Base-by-base conservation (phyloP, 148 eudicot species). In the Camellia granthamiana region DNA sequence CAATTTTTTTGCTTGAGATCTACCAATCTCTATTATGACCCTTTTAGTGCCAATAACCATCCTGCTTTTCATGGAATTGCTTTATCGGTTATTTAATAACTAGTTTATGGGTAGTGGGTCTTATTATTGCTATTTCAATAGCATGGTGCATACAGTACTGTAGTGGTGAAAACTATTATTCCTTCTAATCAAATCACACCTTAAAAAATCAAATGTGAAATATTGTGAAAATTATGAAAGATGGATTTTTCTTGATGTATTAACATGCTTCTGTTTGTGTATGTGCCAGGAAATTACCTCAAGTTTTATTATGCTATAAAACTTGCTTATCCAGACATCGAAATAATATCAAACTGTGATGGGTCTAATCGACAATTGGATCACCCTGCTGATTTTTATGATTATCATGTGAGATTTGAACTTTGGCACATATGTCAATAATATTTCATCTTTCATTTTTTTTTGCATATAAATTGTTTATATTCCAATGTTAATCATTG, bases 331-430 rank as follows among this genome's bases (percentile, higher is more conserved):
- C 98, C 97, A 62, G 97, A 95, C 83, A 93, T 93, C 80, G 86
- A 90, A 83, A 76, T 87, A 21, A 95, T 95, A 77, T 87, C 98
- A 10, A 95, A 93, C 80, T 93, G 98, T 79, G 94, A 95, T 74
- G 98, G 84, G 19, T 90, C 97, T 75, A 69, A 81, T 12, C 41
- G 43, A 70, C 85, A 87, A 47, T 84, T 90, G 89, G 89, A 92
- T 79, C 97, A 92, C 87, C 99, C 99, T n/a, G 90, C 99, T 60
- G 94, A 95, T 81, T 73, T 89, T 0, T 95, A 95, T 85, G 99
- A 95, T 83, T 92, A 76, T 82, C 98, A 96, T 90, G 99, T 96
- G 88, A 84, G 85, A 18, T 83, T 72, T 86, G 54, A 21, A 58
- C 54, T 78, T 63, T 55, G 49, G 15, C 23, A 72, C 52, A 54